A percentile compares a stretch with the other conserved stretches of the same genome.
phyloP scores from a whole-genome alignment of 495 filamentous ascomycete species.

The Penicillium atrosanguineum region DNA sequence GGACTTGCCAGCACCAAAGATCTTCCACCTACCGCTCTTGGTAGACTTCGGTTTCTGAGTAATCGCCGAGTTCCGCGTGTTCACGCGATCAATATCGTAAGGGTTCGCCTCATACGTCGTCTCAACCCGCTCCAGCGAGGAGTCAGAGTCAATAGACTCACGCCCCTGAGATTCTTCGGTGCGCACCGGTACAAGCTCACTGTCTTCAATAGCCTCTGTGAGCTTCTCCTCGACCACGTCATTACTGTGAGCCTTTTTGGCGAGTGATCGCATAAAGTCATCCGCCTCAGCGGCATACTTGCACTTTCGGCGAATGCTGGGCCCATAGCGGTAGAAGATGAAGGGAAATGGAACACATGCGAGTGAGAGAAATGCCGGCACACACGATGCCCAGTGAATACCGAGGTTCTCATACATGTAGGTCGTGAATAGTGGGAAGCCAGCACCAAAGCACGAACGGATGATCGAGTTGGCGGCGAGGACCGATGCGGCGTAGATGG shows the following conservation, averaged over 20 bases:
- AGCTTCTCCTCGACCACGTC: not conserved
- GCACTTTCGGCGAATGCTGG: constrained; percentile 56
- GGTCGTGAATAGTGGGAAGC: constrained; percentile 70
- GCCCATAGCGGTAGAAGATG: constrained; percentile 67
- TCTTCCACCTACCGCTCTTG: not conserved
- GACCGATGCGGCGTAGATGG: constrained; percentile 69
- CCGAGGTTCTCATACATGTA: constrained; percentile 66
- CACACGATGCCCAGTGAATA: constrained; percentile 68
- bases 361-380: constrained; percentile 67
- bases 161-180: not conserved
- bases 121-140: constrained; percentile 7
- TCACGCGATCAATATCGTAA: constrained; percentile 31
- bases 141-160: constrained; percentile 3
- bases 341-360: constrained; percentile 67
- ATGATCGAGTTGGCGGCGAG: constrained; percentile 68
- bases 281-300: constrained; percentile 66
- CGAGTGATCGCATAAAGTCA: constrained; percentile 21
- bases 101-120: constrained; percentile 26
- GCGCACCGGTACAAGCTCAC: not conserved
- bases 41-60: constrained; percentile 18
- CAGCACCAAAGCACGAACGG: constrained; percentile 61
- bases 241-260: constrained; percentile 6
- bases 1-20: constrained; percentile 8
- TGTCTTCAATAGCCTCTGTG: not conserved
- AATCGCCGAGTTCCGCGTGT: constrained; percentile 27